These are phyloP conservation scores for Pleurotus cornucopiae DNA, from an alignment of 768 basidiomycete species.

Conservation along the genomic window DNA sequence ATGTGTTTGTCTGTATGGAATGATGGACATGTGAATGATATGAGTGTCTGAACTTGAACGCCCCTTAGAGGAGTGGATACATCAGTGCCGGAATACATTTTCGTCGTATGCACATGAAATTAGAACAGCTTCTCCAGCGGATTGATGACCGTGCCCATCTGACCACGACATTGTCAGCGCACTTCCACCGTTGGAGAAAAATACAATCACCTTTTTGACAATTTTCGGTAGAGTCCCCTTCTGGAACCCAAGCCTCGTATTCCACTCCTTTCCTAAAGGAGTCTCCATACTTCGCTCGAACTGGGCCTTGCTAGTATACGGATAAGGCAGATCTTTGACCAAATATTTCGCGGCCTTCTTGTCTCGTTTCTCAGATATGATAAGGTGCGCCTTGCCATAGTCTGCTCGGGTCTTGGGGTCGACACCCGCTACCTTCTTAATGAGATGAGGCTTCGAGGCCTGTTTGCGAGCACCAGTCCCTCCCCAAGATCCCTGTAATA, in stretches of 20 bases:
- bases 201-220: conserved; percentile 68
- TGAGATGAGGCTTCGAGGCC: conserved; percentile 39
- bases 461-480: conserved; percentile 66
- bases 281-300: conserved; percentile 80
- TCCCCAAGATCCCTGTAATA: conserved; percentile 82
- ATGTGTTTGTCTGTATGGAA: no score
- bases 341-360: conserved; percentile 89
- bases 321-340: conserved; percentile 89
- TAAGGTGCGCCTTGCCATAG: conserved; percentile 79
- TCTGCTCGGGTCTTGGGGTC: conserved; percentile 79
- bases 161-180: conserved; percentile 10
- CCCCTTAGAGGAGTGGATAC: no score
- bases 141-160: conserved; percentile 72
- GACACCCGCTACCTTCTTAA: conserved; percentile 82
- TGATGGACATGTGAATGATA: no score
- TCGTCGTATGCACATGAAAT: not conserved
- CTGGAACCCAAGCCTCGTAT: conserved; percentile 82
- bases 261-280: conserved; percentile 91
- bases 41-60: no score
- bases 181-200: not conserved
- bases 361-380: conserved; percentile 94
- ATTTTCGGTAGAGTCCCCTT: conserved; percentile 77
- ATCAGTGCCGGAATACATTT: no score
- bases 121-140: conserved; percentile 52
- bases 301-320: conserved; percentile 91